A percentile compares a stretch with the other conserved stretches of the same genome.
These are phyloP conservation scores for Trichoderma virens DNA, from an alignment of 495 filamentous ascomycete genomes.

Conservation along the genomic window DNA sequence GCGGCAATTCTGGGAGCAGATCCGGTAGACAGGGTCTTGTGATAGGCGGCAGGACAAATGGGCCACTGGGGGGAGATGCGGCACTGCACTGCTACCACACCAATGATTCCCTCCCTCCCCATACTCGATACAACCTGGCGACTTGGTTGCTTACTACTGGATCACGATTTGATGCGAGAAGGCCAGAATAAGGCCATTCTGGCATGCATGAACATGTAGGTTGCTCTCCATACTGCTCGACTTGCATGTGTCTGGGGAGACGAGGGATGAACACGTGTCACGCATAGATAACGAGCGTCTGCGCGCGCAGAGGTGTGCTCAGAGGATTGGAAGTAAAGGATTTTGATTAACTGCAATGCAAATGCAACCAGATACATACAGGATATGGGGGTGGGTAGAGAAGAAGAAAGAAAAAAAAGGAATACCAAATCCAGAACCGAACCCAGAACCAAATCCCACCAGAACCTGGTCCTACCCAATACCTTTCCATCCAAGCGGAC, in stretches of 20 bases:
- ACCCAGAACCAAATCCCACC: too few relatives aligned
- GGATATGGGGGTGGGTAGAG: too few relatives aligned
- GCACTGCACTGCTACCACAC: background rate
- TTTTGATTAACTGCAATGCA: background rate
- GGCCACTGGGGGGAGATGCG: background rate
- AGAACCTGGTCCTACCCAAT: too few relatives aligned
- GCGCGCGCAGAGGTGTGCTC: too few relatives aligned
- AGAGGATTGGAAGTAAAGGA: too few relatives aligned
- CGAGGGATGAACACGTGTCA: background rate
- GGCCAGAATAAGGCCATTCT: background rate
- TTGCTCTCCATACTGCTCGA: background rate
- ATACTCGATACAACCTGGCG: background rate
- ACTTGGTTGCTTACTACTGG: constrained; percentile 1
- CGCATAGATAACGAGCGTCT: too few relatives aligned
- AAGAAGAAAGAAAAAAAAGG: too few relatives aligned
- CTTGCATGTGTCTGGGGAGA: background rate
- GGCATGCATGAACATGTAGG: background rate
- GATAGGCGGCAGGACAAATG: background rate
- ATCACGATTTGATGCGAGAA: background rate
- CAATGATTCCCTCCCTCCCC: background rate
- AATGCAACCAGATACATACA: background rate
- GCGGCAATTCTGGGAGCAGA: too few relatives aligned
- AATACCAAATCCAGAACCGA: background rate
- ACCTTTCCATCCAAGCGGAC: too few relatives aligned
- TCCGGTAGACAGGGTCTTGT: too few relatives aligned